Evolutionary conservation across 257 asterid genomes (phyloP), one percentile per base, ranked within the genome.

Genomic region (Gentiana dahurica): DNA sequence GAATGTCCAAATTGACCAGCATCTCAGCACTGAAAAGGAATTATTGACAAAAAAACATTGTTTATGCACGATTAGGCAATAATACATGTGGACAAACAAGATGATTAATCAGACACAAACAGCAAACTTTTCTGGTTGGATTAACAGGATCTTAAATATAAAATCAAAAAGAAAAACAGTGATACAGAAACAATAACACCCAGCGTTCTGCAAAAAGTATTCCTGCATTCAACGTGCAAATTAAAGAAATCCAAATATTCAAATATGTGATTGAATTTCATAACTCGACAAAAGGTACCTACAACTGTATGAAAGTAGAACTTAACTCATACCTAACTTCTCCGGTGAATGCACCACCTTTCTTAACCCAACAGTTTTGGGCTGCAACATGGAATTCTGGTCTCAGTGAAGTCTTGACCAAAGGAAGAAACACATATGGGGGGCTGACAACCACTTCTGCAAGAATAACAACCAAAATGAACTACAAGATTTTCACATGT

Each of bases 371-470:
- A 60, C 97, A 92, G 57, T 92, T 92, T 75, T 92, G 99, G 53
- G 99, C 97, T 13, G 99, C 99, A 45, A 88, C 91, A 50, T 78
- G 87, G 83, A 88, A 83, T 47, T 88, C 99, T 48, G 95, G 69
- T 48, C 94, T 82, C 67, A 92, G 70, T 37, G 70, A 50, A 58
- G 63, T 62, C 74, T 88, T 85, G 36, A 84, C 95, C 63, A 71
- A 8, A 9, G 94, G 81, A 69, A 92, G 88, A 74, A 79, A 92
- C 72, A 92, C 97, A 32, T 32, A 92, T 36, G 97, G 99, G 54
- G 97, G 97, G 77, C 97, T 88, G 73, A 92, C 87, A 75, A 92
- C 97, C 55, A 92, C 98, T 77, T 92, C 99, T 92, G 90, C 80
- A 66, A 8, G 53, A 59, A 47, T 62, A 38, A 38, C 61, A 64